Conservation (phyloP, 2,329 filamentous ascomycete genomes). For the Periconia sp. region DNA sequence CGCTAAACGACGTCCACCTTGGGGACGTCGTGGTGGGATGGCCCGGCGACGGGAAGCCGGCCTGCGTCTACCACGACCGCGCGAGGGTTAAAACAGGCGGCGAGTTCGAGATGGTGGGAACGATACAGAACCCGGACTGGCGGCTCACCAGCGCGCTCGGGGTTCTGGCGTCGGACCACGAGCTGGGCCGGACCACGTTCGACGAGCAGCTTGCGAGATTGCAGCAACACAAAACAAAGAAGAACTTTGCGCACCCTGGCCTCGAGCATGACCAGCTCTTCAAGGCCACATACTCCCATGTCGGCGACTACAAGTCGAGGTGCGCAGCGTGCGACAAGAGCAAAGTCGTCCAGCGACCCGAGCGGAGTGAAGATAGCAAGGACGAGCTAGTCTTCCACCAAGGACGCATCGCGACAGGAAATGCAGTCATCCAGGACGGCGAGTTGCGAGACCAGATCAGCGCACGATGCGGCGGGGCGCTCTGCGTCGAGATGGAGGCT, state of each 20-base stretch:
- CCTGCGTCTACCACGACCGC: slow-evolving; percentile 5
- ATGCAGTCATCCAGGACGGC: slow-evolving; percentile 5
- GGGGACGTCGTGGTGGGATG: slow-evolving; percentile 9
- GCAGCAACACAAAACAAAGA: neutral
- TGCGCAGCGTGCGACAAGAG: slow-evolving; percentile 1
- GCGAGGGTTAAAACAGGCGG: slow-evolving; percentile 5
- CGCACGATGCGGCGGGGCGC: slow-evolving; percentile 2
- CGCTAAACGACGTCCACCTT: slow-evolving; percentile 7
- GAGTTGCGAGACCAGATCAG: slow-evolving; percentile 5
- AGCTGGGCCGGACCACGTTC: slow-evolving; percentile 2
- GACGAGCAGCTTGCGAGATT: slow-evolving; percentile 4
- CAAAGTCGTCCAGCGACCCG: slow-evolving; percentile 4
- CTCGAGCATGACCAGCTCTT: slow-evolving; percentile 7
- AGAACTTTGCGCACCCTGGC: slow-evolving; percentile 4
- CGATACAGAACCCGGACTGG: slow-evolving; percentile 8
- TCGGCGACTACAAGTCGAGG: slow-evolving; percentile 1
- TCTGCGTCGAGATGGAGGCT: slow-evolving; percentile 3
- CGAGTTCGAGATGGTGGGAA: slow-evolving; percentile 9
- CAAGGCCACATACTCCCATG: slow-evolving; percentile 1
- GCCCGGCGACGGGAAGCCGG: slow-evolving; percentile 5
- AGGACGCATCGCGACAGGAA: slow-evolving; percentile 5
- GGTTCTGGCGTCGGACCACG: slow-evolving; percentile 1
- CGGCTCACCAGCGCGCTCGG: slow-evolving; percentile 3
- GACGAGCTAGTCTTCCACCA: slow-evolving; percentile 3
- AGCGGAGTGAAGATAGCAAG: slow-evolving; percentile 1